Evolutionary conservation across 2,329 filamentous ascomycete species (phyloP).

Genomic region (Penicillium sp.): DNA sequence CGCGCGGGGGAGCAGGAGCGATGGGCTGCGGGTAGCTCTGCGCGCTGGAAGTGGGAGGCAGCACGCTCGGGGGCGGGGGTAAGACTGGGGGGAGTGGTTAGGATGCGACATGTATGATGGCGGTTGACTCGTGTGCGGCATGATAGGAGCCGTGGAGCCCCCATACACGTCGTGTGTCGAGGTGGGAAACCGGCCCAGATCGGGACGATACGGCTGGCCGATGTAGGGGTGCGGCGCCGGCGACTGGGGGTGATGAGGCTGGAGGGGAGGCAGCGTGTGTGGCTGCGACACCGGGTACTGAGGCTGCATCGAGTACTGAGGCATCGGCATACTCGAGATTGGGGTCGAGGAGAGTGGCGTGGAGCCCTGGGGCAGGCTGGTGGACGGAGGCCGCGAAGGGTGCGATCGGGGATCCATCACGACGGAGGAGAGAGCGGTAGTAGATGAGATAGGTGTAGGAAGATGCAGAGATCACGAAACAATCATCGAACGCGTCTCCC

Average conservation of each 20-base stretch:
- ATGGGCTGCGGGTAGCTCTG: constrained; percentile 70
- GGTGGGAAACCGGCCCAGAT: constrained; percentile 41
- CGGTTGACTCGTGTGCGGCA: constrained; percentile 40
- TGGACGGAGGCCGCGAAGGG: constrained; percentile 42
- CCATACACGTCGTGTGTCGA: constrained; percentile 43
- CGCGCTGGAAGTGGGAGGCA: constrained; percentile 62
- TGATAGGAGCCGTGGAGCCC: constrained; percentile 40
- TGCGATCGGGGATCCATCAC: constrained; percentile 43
- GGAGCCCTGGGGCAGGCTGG: constrained; percentile 42
- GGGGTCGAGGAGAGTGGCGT: constrained; percentile 43
- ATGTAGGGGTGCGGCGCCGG: constrained; percentile 41
- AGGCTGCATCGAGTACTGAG: constrained; percentile 45
- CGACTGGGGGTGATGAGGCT: constrained; percentile 44
- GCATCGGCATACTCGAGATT: constrained; percentile 45
- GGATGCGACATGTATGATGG: constrained; percentile 41
- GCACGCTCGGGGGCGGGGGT: constrained; percentile 48
- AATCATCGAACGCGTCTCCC: constrained; percentile 32
- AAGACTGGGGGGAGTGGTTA: constrained; percentile 36
- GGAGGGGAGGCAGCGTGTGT: constrained; percentile 44
- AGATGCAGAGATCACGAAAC: constrained; percentile 28
- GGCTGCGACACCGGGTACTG: constrained; percentile 43
- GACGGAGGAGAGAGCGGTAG: constrained; percentile 9
- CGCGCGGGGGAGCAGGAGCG: constrained; percentile 61
- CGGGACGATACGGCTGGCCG: constrained; percentile 40
- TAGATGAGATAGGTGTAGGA: constrained; percentile 12